Evolutionary conservation across 257 asterid species (phyloP).

Genomic region (Solanum bulbocastanum): DNA sequence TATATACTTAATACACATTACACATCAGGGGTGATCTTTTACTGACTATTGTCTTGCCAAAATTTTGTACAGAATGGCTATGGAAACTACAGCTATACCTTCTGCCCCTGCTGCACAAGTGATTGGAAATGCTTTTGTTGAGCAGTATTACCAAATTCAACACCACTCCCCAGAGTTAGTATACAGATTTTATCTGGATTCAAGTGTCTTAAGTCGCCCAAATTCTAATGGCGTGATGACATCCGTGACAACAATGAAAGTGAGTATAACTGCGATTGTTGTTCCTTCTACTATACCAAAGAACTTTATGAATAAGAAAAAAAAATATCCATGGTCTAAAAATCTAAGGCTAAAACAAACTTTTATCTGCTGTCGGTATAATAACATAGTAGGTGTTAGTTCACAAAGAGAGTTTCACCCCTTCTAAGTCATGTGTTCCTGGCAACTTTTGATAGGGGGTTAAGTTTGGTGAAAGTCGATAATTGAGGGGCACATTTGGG

Average conservation of each 20-base stretch:
- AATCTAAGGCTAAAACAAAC: not conserved
- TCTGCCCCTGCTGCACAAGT: slow-evolving; percentile 39
- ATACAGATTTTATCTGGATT: slow-evolving; percentile 62
- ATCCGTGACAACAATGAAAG: slow-evolving; percentile 80
- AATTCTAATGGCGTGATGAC: slow-evolving; percentile 58
- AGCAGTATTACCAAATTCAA: slow-evolving; percentile 86
- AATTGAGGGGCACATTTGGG: not conserved
- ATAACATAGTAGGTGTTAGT: not conserved
- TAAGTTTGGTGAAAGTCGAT: not conserved
- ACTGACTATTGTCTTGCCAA: not conserved
- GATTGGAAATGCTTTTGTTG: slow-evolving; percentile 93
- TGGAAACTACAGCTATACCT: slow-evolving; percentile 34
- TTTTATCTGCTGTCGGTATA: not conserved
- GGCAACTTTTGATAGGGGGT: not conserved
- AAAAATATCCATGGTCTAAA: not conserved
- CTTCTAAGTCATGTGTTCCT: not conserved
- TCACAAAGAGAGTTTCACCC: not conserved
- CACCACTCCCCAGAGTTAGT: slow-evolving; percentile 73
- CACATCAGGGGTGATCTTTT: not conserved
- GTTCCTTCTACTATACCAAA: not conserved
- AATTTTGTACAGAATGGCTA: slow-evolving; percentile 43
- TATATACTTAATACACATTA: not conserved
- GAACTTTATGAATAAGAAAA: not conserved
- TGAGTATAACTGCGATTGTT: slow-evolving; percentile 18
- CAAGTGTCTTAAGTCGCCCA: slow-evolving; percentile 77